Evolutionary conservation across 2,329 filamentous ascomycete species (phyloP).

Genomic region (Didymella glomerata): DNA sequence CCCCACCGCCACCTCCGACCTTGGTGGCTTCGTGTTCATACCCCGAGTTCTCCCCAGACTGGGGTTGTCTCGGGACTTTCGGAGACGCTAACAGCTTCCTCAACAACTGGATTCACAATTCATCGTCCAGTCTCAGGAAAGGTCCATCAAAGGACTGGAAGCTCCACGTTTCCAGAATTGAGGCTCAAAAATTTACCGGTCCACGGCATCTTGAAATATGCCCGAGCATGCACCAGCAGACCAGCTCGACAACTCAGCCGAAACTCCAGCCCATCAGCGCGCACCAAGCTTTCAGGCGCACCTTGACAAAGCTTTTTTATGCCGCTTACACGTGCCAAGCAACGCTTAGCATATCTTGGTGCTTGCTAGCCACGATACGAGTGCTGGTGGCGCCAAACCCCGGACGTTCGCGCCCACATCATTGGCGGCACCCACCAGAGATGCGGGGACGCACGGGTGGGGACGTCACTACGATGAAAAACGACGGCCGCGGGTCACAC

Average conservation of each 20-base stretch:
- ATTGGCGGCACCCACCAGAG: conserved; percentile 8
- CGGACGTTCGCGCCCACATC: conserved; percentile 5
- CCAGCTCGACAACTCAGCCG: neutral
- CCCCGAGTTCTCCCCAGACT: conserved; percentile 2
- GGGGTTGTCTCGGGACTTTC: neutral
- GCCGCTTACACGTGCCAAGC: conserved; percentile 21
- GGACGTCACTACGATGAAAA: conserved; percentile 24
- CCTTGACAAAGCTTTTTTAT: conserved; percentile 31
- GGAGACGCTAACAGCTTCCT: neutral
- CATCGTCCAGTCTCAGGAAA: neutral
- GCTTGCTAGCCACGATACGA: neutral
- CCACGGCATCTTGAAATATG: neutral
- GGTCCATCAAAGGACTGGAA: neutral
- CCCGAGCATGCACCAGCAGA: conserved; percentile 1
- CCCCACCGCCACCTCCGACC: conserved; percentile 2
- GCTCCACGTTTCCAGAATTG: neutral
- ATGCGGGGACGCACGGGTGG: conserved; percentile 20
- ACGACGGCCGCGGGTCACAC: conserved; percentile 19
- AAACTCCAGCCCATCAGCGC: conserved; percentile 9
- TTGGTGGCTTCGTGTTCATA: neutral
- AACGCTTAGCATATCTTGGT: conserved; percentile 30
- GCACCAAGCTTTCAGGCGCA: conserved; percentile 27
- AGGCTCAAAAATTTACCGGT: conserved; percentile 3
- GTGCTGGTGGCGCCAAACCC: neutral
- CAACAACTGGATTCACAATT: neutral